A percentile compares a stretch with the other conserved stretches of the same genome.
phyloP scores from a whole-genome alignment of 2,329 filamentous ascomycete species.

The Claviceps spartinae region DNA sequence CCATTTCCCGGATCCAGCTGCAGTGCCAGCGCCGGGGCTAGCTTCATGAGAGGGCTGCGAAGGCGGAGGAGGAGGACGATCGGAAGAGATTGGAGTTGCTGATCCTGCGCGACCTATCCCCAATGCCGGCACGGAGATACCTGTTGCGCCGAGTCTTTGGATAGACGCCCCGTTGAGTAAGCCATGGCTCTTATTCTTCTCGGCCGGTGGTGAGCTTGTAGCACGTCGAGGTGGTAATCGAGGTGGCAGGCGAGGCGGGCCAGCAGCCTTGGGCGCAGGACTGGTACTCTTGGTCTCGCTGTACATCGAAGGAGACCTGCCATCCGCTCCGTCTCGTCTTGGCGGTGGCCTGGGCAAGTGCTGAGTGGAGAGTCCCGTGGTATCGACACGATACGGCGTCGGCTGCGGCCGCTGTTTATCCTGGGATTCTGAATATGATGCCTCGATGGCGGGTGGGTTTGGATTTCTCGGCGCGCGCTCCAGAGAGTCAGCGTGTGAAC shows the following conservation, averaged over 20 bases:
- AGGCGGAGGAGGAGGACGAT: constrained; percentile 11
- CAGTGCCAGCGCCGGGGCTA: constrained; percentile 11
- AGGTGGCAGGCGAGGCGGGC: constrained; percentile 41
- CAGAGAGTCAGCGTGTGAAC: constrained; percentile 13
- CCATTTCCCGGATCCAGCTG: constrained; percentile 7
- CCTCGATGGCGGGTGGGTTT: background rate
- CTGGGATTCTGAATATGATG: background rate
- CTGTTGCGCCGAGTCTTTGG: constrained; percentile 54
- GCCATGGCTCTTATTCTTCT: background rate
- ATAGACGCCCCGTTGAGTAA: constrained; percentile 44
- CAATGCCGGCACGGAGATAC: constrained; percentile 64
- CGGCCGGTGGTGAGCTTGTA: constrained; percentile 7
- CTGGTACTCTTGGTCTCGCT: constrained; percentile 10
- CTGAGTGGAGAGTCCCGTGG: constrained; percentile 55
- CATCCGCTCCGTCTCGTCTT: constrained; percentile 30
- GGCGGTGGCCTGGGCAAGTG: constrained; percentile 59
- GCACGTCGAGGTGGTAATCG: constrained; percentile 16
- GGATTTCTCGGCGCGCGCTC: constrained; percentile 23
- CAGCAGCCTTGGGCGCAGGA: constrained; percentile 16
- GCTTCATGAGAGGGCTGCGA: constrained; percentile 1
- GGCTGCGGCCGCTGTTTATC: constrained; percentile 32
- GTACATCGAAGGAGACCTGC: constrained; percentile 17
- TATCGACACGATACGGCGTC: constrained; percentile 55
- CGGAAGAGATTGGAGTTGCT: constrained; percentile 15
- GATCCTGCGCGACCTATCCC: constrained; percentile 45